phyloP scores from a whole-genome alignment of 1,284 basidiomycete species.

The Cystobasidiaceae sp. region DNA sequence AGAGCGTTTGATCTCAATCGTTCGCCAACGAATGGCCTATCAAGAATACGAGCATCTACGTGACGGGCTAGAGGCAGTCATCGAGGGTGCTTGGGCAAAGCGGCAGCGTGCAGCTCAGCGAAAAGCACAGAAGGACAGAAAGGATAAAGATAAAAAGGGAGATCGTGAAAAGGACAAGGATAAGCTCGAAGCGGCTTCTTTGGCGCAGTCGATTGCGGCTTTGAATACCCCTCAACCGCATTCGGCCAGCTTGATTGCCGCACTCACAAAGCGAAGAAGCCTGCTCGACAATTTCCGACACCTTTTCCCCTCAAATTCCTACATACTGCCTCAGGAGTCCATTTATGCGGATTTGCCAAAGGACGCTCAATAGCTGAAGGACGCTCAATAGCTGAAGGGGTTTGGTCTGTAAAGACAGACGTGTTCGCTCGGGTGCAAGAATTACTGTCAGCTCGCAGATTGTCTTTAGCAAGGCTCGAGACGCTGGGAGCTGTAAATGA shows the following conservation, averaged over 20 bases:
- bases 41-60: conserved; percentile 77
- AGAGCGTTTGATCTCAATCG: conserved; percentile 64
- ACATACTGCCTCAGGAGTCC: conserved; percentile 7
- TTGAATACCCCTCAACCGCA: conserved; percentile 23
- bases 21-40: conserved; percentile 80
- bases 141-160: conserved; percentile 48
- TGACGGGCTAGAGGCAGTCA: conserved; percentile 75
- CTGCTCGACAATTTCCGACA: conserved; percentile 21
- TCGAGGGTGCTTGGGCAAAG: conserved; percentile 53
- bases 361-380: not conserved
- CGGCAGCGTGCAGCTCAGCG: conserved; percentile 47
- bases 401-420: too few species aligned
- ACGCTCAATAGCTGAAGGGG: too few species aligned
- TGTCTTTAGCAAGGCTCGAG: too few species aligned
- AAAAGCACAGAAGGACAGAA: conserved; percentile 50
- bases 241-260: conserved; percentile 10
- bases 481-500: too few species aligned
- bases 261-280: conserved; percentile 19
- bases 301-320: conserved; percentile 12
- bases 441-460: too few species aligned
- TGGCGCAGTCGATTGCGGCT: conserved; percentile 28
- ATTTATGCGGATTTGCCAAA: conserved; percentile 1
- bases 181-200: conserved; percentile 16
- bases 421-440: too few species aligned
- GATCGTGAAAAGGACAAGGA: conserved; percentile 33